These are phyloP conservation scores for Aquilaria yunnanensis DNA, from an alignment of 345 rosid species.

Conservation along the genomic window DNA sequence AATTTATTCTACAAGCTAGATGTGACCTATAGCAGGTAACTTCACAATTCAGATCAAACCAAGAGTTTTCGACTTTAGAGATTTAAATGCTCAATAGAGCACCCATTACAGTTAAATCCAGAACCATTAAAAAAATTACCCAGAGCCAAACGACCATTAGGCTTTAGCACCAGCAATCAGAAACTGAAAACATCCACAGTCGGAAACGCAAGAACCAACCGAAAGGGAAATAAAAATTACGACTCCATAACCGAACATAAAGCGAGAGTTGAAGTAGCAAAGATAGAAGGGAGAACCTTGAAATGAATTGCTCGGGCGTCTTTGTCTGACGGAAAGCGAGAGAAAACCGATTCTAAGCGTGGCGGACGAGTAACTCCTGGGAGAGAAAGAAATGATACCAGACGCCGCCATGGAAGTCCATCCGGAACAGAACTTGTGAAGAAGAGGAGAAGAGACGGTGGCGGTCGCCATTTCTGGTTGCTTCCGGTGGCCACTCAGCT, in stretches of 20 bases:
- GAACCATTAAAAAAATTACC: too few species aligned
- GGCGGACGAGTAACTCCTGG: conserved; percentile 18
- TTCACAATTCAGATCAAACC: too few species aligned
- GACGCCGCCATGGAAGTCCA: conserved; percentile 14
- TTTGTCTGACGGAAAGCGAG: conserved; percentile 31
- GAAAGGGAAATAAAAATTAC: too few species aligned
- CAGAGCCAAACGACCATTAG: too few species aligned
- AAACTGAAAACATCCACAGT: neutral
- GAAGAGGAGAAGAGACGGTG: conserved; percentile 30
- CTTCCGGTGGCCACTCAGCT: neutral
- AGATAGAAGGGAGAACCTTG: conserved; percentile 37
- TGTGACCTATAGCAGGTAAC: too few species aligned
- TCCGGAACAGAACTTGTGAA: conserved; percentile 18
- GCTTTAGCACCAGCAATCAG: neutral
- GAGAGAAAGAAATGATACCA: conserved; percentile 34
- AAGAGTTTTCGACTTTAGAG: too few species aligned
- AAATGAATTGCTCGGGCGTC: conserved; percentile 27
- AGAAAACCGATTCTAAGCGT: conserved; percentile 21
- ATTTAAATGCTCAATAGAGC: too few species aligned
- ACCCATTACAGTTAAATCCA: too few species aligned
- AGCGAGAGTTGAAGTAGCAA: neutral
- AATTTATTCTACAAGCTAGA: too few species aligned
- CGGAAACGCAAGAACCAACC: conserved; percentile 9
- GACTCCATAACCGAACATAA: too few species aligned
- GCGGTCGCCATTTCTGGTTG: conserved; percentile 33